Evolutionary conservation across 2,329 filamentous ascomycete genomes (phyloP).

Genomic region (Phaeoacremonium minimum): DNA sequence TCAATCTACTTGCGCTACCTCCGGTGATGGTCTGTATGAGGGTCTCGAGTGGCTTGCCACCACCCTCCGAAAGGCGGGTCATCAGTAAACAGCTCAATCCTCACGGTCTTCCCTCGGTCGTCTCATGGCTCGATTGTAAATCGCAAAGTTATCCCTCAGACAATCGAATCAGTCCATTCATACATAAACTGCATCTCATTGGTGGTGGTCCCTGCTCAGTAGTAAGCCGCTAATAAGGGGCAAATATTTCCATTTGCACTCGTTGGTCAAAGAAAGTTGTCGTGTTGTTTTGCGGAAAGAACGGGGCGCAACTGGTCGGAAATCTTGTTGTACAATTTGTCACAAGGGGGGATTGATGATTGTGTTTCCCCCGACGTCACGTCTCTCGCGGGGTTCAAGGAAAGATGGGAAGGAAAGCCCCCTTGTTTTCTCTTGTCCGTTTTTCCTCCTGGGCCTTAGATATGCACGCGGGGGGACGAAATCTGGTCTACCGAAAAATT

Average conservation of each 20-base stretch:
- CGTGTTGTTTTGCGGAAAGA: conserved; percentile 15
- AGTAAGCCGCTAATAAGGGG: conserved; percentile 14
- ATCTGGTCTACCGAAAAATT: neutral
- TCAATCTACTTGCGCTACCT: conserved; percentile 98
- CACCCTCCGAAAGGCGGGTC: conserved; percentile 72
- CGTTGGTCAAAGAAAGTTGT: conserved; percentile 24
- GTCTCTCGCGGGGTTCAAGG: neutral
- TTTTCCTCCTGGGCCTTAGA: conserved; percentile 3
- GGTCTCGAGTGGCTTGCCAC: conserved; percentile 91
- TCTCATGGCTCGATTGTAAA: conserved; percentile 54
- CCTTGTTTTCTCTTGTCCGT: neutral
- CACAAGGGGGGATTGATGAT: conserved; percentile 14
- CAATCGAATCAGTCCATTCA: conserved; percentile 51
- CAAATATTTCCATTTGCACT: conserved; percentile 21
- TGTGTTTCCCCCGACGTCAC: conserved; percentile 4
- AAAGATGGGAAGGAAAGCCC: neutral
- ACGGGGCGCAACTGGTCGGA: conserved; percentile 22
- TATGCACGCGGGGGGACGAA: conserved; percentile 5
- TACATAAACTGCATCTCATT: conserved; percentile 30
- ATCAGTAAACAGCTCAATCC: conserved; percentile 46
- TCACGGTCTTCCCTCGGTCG: conserved; percentile 30
- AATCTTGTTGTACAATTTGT: conserved; percentile 31
- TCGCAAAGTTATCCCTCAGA: conserved; percentile 49
- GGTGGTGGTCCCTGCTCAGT: conserved; percentile 17
- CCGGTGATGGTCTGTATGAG: conserved; percentile 98